These are phyloP conservation scores for Tremella fuciformis DNA, from an alignment of 768 basidiomycete genomes.

Conservation along the genomic window DNA sequence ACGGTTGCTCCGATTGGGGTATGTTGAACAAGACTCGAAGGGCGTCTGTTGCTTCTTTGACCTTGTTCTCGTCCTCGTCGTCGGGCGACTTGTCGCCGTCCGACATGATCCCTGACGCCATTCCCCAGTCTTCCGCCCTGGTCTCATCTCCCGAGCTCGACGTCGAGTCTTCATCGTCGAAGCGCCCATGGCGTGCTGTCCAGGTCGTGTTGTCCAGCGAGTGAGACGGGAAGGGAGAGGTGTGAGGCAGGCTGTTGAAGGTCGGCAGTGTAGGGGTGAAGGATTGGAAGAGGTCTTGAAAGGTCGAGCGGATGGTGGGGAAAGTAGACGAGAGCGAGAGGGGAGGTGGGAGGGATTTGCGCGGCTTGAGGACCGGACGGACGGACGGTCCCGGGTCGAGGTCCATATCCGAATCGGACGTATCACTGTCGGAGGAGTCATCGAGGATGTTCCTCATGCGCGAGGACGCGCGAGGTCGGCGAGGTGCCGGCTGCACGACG, in stretches of 20 bases:
- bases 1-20: constrained; percentile 20
- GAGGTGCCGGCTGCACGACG: background rate
- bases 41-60: constrained; percentile 45
- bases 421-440: constrained; percentile 36
- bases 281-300: constrained; percentile 21
- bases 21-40: constrained; percentile 38
- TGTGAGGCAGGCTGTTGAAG: constrained; percentile 19
- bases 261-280: constrained; percentile 12
- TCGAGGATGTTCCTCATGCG: constrained; percentile 14
- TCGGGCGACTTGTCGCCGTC: constrained; percentile 6
- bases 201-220: constrained; percentile 48
- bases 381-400: constrained; percentile 21
- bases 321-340: constrained; percentile 12
- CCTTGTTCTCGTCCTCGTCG: constrained; percentile 34
- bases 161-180: constrained; percentile 33
- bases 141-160: constrained; percentile 42
- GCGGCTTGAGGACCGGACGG: constrained; percentile 14
- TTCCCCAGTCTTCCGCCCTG: constrained; percentile 37
- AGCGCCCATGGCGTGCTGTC: constrained; percentile 26
- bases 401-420: constrained; percentile 39
- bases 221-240: constrained; percentile 44
- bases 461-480: background rate
- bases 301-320: constrained; percentile 18
- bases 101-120: constrained; percentile 19
- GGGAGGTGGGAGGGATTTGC: constrained; percentile 29